phyloP scores from a whole-genome alignment of 2,329 filamentous ascomycete species.

The Aspergillus pseudonomiae region DNA sequence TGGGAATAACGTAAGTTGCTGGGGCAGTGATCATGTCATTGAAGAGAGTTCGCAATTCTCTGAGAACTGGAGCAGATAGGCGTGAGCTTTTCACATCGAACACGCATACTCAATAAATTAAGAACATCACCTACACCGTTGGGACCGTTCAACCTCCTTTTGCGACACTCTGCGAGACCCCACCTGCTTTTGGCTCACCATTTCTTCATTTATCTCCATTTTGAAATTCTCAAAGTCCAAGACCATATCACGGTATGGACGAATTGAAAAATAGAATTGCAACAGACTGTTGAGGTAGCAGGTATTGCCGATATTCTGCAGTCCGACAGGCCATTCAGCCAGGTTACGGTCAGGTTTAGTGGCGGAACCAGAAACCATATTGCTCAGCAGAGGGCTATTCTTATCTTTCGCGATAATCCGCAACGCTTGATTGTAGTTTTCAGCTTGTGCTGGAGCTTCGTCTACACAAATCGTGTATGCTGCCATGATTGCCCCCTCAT shows the following conservation, averaged over 20 bases:
- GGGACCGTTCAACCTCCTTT: conserved; percentile 62
- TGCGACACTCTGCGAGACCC: conserved; percentile 70
- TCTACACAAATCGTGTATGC: conserved; percentile 51
- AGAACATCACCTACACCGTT: conserved; percentile 67
- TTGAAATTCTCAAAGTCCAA: conserved; percentile 73
- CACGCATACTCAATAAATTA: neutral
- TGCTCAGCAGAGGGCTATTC: conserved; percentile 41
- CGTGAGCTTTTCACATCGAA: conserved; percentile 5
- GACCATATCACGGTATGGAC: conserved; percentile 77
- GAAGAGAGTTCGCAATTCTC: conserved; percentile 72
- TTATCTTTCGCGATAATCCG: conserved; percentile 50
- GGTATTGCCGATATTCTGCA: conserved; percentile 94
- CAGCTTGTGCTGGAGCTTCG: conserved; percentile 50
- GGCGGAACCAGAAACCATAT: conserved; percentile 35
- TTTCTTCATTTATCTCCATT: conserved; percentile 67
- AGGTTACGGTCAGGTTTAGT: conserved; percentile 36
- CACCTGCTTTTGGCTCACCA: conserved; percentile 68
- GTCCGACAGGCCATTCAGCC: conserved; percentile 73
- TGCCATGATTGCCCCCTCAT: conserved; percentile 54
- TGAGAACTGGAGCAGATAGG: conserved; percentile 61
- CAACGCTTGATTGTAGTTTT: conserved; percentile 51
- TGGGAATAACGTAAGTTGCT: conserved; percentile 67
- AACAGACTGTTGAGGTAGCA: conserved; percentile 97
- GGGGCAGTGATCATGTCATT: conserved; percentile 67
- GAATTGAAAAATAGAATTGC: conserved; percentile 91